These are phyloP conservation scores for Lignosus rhinocerotis DNA, from an alignment of 1,284 basidiomycete genomes.

Conservation along the genomic window DNA sequence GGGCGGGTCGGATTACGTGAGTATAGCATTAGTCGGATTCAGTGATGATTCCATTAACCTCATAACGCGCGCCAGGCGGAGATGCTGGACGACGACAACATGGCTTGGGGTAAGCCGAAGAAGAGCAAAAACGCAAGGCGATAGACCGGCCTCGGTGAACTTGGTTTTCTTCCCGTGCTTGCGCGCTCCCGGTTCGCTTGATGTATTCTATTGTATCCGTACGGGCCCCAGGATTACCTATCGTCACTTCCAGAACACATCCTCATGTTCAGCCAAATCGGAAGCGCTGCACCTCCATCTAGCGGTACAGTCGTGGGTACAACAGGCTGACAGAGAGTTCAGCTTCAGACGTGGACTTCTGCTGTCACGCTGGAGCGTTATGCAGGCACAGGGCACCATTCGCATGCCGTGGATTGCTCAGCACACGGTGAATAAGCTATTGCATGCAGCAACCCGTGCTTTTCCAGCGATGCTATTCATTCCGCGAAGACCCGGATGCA, in stretches of 20 bases:
- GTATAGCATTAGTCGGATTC: not conserved
- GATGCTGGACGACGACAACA: constrained; percentile 29
- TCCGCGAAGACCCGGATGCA: not conserved
- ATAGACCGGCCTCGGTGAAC: not conserved
- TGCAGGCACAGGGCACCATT: constrained; percentile 14
- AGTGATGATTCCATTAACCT: not conserved
- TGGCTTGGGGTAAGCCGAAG: constrained; percentile 26
- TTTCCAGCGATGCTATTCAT: not conserved
- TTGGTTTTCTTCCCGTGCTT: not conserved
- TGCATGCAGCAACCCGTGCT: not conserved
- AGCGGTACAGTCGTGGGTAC: too few relatives aligned
- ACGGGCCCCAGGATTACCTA: not conserved
- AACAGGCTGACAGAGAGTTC: too few relatives aligned
- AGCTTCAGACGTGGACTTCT: not conserved
- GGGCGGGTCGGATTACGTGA: constrained; percentile 11
- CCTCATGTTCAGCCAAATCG: too few relatives aligned
- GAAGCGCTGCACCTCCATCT: too few relatives aligned
- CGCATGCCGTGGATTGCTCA: constrained; percentile 7
- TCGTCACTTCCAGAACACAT: too few relatives aligned
- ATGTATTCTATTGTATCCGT: not conserved
- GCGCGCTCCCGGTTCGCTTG: not conserved
- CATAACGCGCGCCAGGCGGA: constrained; percentile 22
- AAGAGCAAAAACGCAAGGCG: constrained; percentile 19
- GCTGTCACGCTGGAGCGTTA: not conserved
- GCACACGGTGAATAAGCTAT: not conserved